Base-by-base conservation (phyloP, 169 alveolate species). In the Fabrea salina region DNA sequence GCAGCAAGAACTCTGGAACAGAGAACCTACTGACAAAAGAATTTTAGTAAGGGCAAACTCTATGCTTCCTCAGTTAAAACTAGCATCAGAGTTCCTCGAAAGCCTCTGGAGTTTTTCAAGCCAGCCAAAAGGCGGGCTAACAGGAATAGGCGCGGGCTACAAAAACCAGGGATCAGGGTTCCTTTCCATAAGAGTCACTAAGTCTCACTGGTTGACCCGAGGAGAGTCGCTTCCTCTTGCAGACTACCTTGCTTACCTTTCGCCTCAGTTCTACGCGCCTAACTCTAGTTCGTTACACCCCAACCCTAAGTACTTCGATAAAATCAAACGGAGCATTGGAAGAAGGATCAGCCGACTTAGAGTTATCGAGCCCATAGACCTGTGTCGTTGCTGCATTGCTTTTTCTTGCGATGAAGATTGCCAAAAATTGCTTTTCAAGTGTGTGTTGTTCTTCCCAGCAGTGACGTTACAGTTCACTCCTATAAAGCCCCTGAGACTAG, bases 381-480 rank as follows among this genome's bases (percentile, higher is more conserved):
- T 61, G 19, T 61, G 53, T 16, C 27, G 53, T 19, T 11, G 54
- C 8, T 25, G n/a, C 30, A 22, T 61, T 61, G 19, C 27, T 1
- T 61, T 33, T 37, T 8, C 44, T 13, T 19, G 32, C 27, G 75
- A 61, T 4, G 54, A 61, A 37, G 8, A n/a, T 37, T n/a, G 19
- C 13, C 53, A 61, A 32, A 22, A n/a, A 16, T 22, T 61, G 22
- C 75, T 16, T 8, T 13, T 61, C 25, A 33, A 30, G 27, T 30
- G 54, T 37, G 44, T 32, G 54, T 13, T 61, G 13, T 37, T 61
- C 27, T 61, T 30, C 25, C 75, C 75, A 16, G n/a, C 44, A 16
- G 53, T 61, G 13, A n/a, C 75, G 16, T 61, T 61, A n/a, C 44
- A 61, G 27, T 61, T 61, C 25, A 61, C 75, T 1, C 75, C 75